These are phyloP conservation scores for Herpetospermum pedunculosum DNA, from an alignment of 306 rosid genomes.

Conservation along the genomic window DNA sequence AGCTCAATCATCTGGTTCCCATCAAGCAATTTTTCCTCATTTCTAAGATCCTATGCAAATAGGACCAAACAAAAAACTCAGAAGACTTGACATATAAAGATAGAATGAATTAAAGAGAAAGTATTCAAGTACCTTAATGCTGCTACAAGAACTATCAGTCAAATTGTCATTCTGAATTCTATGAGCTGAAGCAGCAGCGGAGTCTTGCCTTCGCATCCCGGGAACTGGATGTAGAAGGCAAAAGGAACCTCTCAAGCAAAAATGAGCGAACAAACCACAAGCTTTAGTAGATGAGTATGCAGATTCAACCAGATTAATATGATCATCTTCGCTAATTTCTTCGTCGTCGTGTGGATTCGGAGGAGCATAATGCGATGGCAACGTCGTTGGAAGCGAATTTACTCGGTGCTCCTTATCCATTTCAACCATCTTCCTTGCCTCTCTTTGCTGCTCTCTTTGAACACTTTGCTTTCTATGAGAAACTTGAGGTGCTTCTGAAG, in stretches of 20 bases:
- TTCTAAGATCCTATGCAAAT: constrained; percentile 12
- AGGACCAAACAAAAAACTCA: neutral
- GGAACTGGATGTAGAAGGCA: constrained; percentile 43
- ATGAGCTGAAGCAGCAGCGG: constrained; percentile 19
- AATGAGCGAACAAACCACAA: constrained; percentile 46
- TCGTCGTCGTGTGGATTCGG: constrained; percentile 6
- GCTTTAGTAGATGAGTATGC: constrained; percentile 20
- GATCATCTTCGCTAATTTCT: constrained; percentile 35
- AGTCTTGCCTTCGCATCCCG: constrained; percentile 31
- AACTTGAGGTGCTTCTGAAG: constrained; percentile 43
- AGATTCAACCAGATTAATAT: constrained; percentile 16
- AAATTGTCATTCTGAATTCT: constrained; percentile 28
- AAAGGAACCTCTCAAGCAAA: constrained; percentile 20
- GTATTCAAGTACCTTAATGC: neutral
- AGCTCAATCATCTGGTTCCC: neutral
- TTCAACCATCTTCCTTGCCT: constrained; percentile 18
- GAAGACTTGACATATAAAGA: neutral
- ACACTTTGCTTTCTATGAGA: constrained; percentile 30
- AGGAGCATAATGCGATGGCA: constrained; percentile 18
- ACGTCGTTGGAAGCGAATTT: constrained; percentile 22
- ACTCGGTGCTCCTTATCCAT: constrained; percentile 18
- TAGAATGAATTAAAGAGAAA: neutral
- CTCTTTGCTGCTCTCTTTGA: constrained; percentile 42
- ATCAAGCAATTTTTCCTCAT: constrained; percentile 19
- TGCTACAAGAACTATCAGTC: constrained; percentile 23